phyloP scores from a whole-genome alignment of 176 grass and related monocot genomes.

The Themeda triandra region DNA sequence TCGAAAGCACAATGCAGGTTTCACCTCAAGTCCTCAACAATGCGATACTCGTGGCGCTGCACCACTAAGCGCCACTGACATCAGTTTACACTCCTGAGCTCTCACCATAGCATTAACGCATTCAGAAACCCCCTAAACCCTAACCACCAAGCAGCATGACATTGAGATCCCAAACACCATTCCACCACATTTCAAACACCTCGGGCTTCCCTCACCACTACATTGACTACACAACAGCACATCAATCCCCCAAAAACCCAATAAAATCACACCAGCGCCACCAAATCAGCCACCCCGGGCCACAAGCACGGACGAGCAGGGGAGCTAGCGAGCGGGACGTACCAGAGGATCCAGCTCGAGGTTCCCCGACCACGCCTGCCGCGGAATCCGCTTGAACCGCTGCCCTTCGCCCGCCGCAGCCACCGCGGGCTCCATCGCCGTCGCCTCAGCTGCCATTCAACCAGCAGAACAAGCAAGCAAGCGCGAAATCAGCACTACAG shows the following conservation, averaged over 20 bases:
- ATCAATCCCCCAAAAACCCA: background rate
- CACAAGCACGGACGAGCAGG: background rate
- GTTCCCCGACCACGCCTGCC: conserved; percentile 49
- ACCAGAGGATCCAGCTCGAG: conserved; percentile 76
- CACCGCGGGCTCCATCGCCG: conserved; percentile 47
- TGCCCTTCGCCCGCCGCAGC: conserved; percentile 50
- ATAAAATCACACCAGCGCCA: conserved; percentile 15
- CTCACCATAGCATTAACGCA: background rate
- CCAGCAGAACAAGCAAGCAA: conserved; percentile 9
- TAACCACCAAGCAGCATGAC: conserved; percentile 7
- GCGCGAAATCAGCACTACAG: conserved; percentile 12
- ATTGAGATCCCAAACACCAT: conserved; percentile 11
- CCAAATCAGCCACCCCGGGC: background rate
- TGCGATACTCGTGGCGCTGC: background rate
- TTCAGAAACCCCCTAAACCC: conserved; percentile 23
- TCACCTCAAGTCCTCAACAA: background rate
- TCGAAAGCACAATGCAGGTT: conserved; percentile 12
- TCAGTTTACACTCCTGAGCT: conserved; percentile 1
- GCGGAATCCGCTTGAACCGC: conserved; percentile 75
- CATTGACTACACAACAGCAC: background rate
- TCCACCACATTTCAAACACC: conserved; percentile 20
- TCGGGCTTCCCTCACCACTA: background rate
- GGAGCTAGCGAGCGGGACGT: conserved; percentile 15
- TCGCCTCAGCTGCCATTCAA: conserved; percentile 29
- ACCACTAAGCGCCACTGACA: background rate